Conservation (phyloP, 2,329 filamentous ascomycete genomes). For the Cercospora brassicicola region DNA sequence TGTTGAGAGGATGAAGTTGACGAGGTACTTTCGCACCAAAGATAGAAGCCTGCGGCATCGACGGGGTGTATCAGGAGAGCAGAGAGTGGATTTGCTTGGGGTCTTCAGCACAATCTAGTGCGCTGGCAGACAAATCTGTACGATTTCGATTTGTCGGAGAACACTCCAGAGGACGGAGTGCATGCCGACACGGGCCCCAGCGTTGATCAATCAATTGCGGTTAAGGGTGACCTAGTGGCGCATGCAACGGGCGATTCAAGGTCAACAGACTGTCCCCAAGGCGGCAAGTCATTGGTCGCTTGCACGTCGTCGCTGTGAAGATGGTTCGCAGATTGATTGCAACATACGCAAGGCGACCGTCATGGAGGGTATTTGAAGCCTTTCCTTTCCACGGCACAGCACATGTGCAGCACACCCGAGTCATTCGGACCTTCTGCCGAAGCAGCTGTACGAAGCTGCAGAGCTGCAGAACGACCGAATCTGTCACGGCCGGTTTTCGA, state of each 20-base stretch:
- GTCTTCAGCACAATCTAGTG: background rate
- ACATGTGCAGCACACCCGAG: background rate
- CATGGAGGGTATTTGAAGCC: background rate
- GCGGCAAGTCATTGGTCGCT: background rate
- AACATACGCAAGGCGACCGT: background rate
- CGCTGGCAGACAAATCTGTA: background rate
- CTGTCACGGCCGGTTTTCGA: background rate
- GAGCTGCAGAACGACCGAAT: background rate
- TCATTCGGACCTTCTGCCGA: background rate
- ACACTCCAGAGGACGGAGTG: background rate
- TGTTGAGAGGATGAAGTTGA: background rate
- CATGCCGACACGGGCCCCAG: background rate
- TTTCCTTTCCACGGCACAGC: background rate
- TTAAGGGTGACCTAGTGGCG: background rate
- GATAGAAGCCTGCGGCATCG: background rate
- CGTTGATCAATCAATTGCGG: background rate
- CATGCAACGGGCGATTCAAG: constrained; percentile 1
- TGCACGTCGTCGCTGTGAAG: background rate
- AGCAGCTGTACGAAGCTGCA: background rate
- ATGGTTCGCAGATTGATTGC: constrained; percentile 1
- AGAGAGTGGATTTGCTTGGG: background rate
- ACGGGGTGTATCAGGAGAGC: background rate
- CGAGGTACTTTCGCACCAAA: background rate
- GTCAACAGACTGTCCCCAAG: background rate
- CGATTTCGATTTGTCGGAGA: constrained; percentile 1